Percentiles rank a stretch among this genome's conserved stretches.
phyloP scores from a whole-genome alignment of 108 stramenopile genomes.

The Nitzschia inconspicua region DNA sequence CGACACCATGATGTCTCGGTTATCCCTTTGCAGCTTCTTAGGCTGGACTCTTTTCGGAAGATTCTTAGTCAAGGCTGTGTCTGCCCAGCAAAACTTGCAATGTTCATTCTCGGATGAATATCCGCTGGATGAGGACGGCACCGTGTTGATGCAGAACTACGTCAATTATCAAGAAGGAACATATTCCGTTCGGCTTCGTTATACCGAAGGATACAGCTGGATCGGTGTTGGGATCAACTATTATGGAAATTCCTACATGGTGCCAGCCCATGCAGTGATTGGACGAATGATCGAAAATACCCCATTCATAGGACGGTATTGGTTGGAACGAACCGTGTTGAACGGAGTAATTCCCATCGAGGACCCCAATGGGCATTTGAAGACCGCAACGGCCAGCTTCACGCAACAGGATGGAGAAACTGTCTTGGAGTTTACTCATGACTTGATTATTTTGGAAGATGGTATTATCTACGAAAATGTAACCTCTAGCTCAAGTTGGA shows the following conservation, averaged over 20 bases:
- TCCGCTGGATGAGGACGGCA: background rate
- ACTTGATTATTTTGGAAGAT: background rate
- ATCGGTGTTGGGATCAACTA: slow-evolving; percentile 12
- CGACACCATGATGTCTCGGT: too few species aligned
- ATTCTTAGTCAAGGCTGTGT: too few species aligned
- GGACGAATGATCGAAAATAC: slow-evolving; percentile 1
- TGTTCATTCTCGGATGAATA: slow-evolving; percentile 10
- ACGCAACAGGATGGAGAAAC: background rate
- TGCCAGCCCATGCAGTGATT: slow-evolving; percentile 6
- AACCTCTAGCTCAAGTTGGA: background rate
- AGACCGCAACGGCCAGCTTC: background rate
- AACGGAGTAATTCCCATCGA: background rate
- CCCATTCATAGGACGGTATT: background rate
- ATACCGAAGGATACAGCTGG: slow-evolving; percentile 9
- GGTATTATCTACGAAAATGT: background rate
- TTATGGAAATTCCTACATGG: slow-evolving; percentile 2
- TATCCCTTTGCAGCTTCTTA: too few species aligned
- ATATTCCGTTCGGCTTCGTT: slow-evolving; percentile 8
- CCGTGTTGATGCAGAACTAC: slow-evolving; percentile 1
- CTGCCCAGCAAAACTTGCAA: too few species aligned
- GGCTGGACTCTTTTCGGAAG: too few species aligned
- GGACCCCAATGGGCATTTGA: background rate
- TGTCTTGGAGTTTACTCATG: background rate
- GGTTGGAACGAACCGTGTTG: background rate
- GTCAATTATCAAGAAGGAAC: slow-evolving; percentile 18